Evolutionary conservation across 2,329 filamentous ascomycete species (phyloP), one percentile per base, ranked within the genome.

Genomic region (Ophiosphaerella korrae): DNA sequence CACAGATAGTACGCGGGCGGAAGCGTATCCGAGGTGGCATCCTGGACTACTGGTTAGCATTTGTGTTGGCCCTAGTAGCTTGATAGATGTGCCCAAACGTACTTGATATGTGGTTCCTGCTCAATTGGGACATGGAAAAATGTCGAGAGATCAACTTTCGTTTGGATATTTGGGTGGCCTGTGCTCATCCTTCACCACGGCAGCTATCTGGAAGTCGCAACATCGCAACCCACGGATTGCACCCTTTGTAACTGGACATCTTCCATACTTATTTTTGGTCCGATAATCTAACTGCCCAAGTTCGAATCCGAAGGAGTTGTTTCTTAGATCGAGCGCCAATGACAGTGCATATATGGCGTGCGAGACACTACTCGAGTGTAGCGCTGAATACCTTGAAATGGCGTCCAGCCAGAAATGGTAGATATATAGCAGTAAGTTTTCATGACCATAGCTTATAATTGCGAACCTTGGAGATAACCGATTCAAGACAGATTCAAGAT

Each of bases 401-500:
- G 42, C 48, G 42, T 16, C 44, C 37, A 35, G 32, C 11, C 26
- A 29, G 45, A 48, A 53, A 62, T 54, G 50, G 43, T 33, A 65
- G 67, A 58, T 63, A 63, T 57, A 63, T 70, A 73, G 69, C 76
- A 60, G 78, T 80, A 73, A 37, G 39, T 23, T 14, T 33, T 6
- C 12, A 13, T 3, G 5, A 2, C 11, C 13, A 1, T 6, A 13
- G 11, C 8, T 29, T 29, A 29, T 29, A 3, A 29, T 29, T 7
- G 11, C 8, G 26, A 11, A 6, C 11, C 26, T 26, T 11, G 4
- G 38, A 8, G 24, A 2, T 4, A 7, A 18, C 2, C n/a, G 7
- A 5, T 23, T 13, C 13, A 7, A 86, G 82, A 72, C 71, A 58
- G 83, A 87, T 74, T 76, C 79, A 39, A 77, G 84, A 57, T 80